Evolutionary conservation across 495 filamentous ascomycete genomes (phyloP).

Genomic region (Penicillium canariense): DNA sequence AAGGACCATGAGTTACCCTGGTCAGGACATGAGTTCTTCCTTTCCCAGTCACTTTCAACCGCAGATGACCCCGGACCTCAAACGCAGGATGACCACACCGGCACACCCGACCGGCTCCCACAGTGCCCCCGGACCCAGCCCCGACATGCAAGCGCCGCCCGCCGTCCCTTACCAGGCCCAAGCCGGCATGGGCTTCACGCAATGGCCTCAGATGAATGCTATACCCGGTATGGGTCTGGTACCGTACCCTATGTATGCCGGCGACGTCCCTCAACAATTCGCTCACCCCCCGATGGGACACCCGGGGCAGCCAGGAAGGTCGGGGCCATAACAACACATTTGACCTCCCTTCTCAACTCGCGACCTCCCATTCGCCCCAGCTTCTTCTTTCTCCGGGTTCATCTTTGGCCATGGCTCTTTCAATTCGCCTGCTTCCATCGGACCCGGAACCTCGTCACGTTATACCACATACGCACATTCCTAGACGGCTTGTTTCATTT

Average conservation of each 20-base stretch:
- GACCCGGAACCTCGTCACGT: conserved; percentile 18
- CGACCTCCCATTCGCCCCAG: not conserved
- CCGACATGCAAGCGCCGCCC: conserved; percentile 31
- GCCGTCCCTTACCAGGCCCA: conserved; percentile 37
- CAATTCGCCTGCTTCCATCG: conserved; percentile 6
- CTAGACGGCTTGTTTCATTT: conserved; percentile 33
- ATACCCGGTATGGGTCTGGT: conserved; percentile 37
- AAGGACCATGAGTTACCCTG: conserved; percentile 42
- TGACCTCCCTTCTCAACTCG: conserved; percentile 3
- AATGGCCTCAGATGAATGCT: conserved; percentile 39
- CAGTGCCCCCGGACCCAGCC: conserved; percentile 25
- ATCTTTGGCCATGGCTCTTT: not conserved
- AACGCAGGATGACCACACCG: conserved; percentile 46
- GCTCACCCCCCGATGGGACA: conserved; percentile 40
- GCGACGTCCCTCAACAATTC: conserved; percentile 32
- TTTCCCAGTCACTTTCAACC: conserved; percentile 31
- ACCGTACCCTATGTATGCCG: conserved; percentile 40
- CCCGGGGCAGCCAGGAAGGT: conserved; percentile 27
- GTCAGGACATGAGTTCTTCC: conserved; percentile 34
- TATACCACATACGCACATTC: conserved; percentile 21
- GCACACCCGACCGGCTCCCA: conserved; percentile 31
- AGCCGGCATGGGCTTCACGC: conserved; percentile 34
- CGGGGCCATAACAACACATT: conserved; percentile 14
- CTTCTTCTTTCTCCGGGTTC: not conserved
- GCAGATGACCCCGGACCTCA: conserved; percentile 40